Evolutionary conservation across 495 filamentous ascomycete genomes (phyloP), one percentile per base, ranked within the genome.

Genomic region (Aspergillus indologenus): DNA sequence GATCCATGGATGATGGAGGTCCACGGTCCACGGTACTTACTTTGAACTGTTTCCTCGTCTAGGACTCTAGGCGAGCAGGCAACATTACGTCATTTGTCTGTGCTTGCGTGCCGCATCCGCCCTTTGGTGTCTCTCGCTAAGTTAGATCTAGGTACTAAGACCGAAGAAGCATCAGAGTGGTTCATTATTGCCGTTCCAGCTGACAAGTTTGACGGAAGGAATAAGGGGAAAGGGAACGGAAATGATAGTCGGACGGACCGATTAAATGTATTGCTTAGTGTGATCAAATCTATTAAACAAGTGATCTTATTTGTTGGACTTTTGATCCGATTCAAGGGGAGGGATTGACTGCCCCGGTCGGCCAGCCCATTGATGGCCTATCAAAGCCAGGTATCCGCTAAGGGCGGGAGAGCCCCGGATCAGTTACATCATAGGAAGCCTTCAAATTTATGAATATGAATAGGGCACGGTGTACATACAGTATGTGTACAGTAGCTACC

Each of bases 321-420:
- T 34, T 31, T 45, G 54, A 14, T 34, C 54, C 54, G 54, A 48
- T n/a, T 48, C 44, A 56, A 40, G 44, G 44, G 44, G 54, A 47
- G 15, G 5, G 34, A 40, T 40, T n/a, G 23, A 51, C n/a, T 12
- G 23, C 31, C 15, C 48, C 48, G 23, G 23, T 31, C 23, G 15
- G 23, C 1, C 18, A n/a, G 8, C 15, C 24, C 23, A 26, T 23
- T 51, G 23, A 51, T 3, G 47, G 18, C 34, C 34, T 40, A 40
- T 40, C 34, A 19, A 9, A 15, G 17, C n/a, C 24, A n/a, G 11
- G 18, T 51, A 12, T 29, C 45, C 45, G 45, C 45, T 20, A 51
- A 40, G 34, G 34, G 34, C 48, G 48, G 23, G 9, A 18, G 21
- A 29, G 21, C 20, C 47, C 47, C 47, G 23, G 48, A 31, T 51